A percentile compares a stretch with the other conserved stretches of the same genome.
Evolutionary conservation across 257 asterid genomes (phyloP).

Genomic region (Plectranthus barbatus): DNA sequence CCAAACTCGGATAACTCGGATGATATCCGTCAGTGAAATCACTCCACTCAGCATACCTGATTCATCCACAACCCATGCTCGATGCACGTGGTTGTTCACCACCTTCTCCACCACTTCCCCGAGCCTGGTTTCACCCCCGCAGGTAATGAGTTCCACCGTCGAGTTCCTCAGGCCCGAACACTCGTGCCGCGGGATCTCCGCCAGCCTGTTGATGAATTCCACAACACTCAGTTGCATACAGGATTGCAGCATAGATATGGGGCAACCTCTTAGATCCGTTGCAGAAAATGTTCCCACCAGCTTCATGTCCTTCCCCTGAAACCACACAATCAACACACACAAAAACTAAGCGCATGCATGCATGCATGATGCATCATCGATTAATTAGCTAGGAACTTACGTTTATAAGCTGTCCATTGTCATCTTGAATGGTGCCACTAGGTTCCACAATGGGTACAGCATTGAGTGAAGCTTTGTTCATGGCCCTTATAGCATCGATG

Average conservation of each 20-base stretch:
- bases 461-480: conserved; percentile 55
- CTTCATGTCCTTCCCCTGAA: conserved; percentile 57
- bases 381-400: conserved; percentile 27
- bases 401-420: conserved; percentile 48
- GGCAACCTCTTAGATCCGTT: conserved; percentile 66
- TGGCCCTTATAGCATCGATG: conserved; percentile 59
- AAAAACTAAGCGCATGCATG: too few species aligned
- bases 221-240: conserved; percentile 37
- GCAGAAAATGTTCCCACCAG: conserved; percentile 83
- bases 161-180: conserved; percentile 46
- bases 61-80: conserved; percentile 66
- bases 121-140: conserved; percentile 36
- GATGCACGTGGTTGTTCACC: conserved; percentile 51
- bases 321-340: too few species aligned
- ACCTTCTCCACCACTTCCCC: conserved; percentile 71
- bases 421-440: conserved; percentile 18
- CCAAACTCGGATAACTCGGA: conserved; percentile 45
- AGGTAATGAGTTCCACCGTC: conserved; percentile 37
- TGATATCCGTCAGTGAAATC: conserved; percentile 59
- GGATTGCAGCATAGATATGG: conserved; percentile 35
- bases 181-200: conserved; percentile 35
- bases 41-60: conserved; percentile 53
- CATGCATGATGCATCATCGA: too few species aligned
- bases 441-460: conserved; percentile 67
- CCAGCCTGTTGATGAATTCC: conserved; percentile 45